These are phyloP conservation scores for Ophiocordyceps camponoti-leonardi DNA, from an alignment of 2,329 filamentous ascomycete species.

Conservation along the genomic window DNA sequence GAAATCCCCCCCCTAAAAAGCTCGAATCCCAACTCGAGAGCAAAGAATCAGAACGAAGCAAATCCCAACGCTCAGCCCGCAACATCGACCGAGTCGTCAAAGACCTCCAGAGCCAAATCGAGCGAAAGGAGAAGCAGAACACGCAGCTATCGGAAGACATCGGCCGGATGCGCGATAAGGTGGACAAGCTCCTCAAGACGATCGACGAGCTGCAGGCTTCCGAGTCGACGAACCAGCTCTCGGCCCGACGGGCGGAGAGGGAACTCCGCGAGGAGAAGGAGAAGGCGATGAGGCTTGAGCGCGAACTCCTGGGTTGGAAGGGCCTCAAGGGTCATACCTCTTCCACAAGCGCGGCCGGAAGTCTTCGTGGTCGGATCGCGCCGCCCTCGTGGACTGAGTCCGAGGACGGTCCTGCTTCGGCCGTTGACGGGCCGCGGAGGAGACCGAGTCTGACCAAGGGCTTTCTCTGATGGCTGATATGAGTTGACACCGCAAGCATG, in stretches of 20 bases:
- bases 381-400: slow-evolving; percentile 17
- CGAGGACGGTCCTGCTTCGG: slow-evolving; percentile 15
- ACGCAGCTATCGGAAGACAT: slow-evolving; percentile 69
- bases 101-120: slow-evolving; percentile 81
- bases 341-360: slow-evolving; percentile 27
- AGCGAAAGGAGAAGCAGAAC: slow-evolving; percentile 82
- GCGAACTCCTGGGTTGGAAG: slow-evolving; percentile 75
- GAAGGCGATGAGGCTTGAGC: slow-evolving; percentile 63
- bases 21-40: slow-evolving; percentile 76
- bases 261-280: slow-evolving; percentile 82
- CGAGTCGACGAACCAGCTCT: slow-evolving; percentile 66
- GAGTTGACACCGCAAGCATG: background rate
- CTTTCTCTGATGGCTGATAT: slow-evolving; percentile 41
- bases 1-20: slow-evolving; percentile 28
- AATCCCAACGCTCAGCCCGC: slow-evolving; percentile 72
- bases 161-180: slow-evolving; percentile 71
- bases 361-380: slow-evolving; percentile 17
- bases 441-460: slow-evolving; percentile 58
- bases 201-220: slow-evolving; percentile 89
- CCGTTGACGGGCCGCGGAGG: slow-evolving; percentile 39
- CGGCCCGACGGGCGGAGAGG: slow-evolving; percentile 70
- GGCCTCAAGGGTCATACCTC: slow-evolving; percentile 34
- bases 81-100: slow-evolving; percentile 90
- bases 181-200: slow-evolving; percentile 71
- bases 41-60: slow-evolving; percentile 61